Evolutionary conservation across 768 basidiomycete genomes (phyloP).

Genomic region (Mycena belliarum): DNA sequence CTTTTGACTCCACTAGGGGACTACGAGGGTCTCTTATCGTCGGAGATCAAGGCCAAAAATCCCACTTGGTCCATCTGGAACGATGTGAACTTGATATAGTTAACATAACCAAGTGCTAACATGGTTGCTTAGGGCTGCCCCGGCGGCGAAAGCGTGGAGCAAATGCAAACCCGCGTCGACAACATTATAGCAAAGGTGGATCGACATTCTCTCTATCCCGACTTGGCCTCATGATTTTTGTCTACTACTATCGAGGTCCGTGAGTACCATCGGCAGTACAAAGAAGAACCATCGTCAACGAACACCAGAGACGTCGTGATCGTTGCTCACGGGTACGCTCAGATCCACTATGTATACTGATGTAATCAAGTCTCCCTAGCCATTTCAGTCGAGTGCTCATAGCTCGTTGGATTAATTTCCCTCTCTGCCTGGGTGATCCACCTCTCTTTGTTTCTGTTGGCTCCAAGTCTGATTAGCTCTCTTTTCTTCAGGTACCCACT

Average conservation of each 20-base stretch:
- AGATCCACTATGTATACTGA: conserved; percentile 32
- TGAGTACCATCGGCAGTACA: conserved; percentile 69
- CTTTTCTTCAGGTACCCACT: conserved; percentile 57
- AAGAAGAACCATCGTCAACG: conserved; percentile 62
- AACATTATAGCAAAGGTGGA: conserved; percentile 66
- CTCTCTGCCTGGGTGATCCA: conserved; percentile 53
- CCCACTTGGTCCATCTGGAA: conserved; percentile 81
- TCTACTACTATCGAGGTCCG: conserved; percentile 70
- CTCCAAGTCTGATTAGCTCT: not conserved
- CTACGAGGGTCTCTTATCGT: conserved; percentile 80
- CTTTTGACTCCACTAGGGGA: conserved; percentile 51
- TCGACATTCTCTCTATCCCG: conserved; percentile 14
- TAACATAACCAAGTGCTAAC: not conserved
- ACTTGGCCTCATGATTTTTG: not conserved
- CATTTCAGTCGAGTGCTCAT: conserved; percentile 80
- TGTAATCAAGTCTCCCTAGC: conserved; percentile 18
- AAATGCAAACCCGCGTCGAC: conserved; percentile 83
- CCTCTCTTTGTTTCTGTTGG: not conserved
- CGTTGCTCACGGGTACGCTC: conserved; percentile 70
- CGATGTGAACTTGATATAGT: conserved; percentile 58
- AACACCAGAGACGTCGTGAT: conserved; percentile 81
- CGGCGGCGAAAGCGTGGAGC: conserved; percentile 79
- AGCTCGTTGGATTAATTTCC: conserved; percentile 78
- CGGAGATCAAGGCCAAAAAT: conserved; percentile 70
- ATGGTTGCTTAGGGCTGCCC: conserved; percentile 62